Conservation (phyloP, 1,139 yeast species). For the Hansenula lynferdii region DNA sequence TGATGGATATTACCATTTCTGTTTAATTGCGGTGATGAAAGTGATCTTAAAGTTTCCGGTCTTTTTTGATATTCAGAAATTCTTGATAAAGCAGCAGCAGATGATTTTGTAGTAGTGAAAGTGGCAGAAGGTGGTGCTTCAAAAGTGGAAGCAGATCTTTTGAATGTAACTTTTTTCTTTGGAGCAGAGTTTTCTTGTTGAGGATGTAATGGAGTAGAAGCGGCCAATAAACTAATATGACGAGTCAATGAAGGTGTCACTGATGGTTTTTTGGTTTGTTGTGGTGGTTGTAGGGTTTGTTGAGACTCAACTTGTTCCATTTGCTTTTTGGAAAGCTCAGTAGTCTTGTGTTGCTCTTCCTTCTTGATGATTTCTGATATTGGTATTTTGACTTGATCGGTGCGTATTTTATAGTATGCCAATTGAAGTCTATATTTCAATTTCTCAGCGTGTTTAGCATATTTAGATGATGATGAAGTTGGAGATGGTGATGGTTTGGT, state of each 20-base stretch:
- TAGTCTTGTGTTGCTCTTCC: no score
- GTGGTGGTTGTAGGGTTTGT: neutral
- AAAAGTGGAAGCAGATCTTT: constrained; percentile 4
- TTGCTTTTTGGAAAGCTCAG: no score
- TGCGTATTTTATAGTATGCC: constrained; percentile 71
- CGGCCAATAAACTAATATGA: constrained; percentile 27
- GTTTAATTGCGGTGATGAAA: constrained; percentile 1
- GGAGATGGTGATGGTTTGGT: no score
- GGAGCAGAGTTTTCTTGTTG: constrained; percentile 4
- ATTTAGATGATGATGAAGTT: neutral
- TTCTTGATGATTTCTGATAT: constrained; percentile 16
- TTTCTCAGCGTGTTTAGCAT: constrained; percentile 47
- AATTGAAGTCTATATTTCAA: constrained; percentile 67
- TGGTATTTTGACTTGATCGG: constrained; percentile 40
- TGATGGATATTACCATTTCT: constrained; percentile 1
- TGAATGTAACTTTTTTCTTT: constrained; percentile 15
- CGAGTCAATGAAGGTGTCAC: constrained; percentile 20
- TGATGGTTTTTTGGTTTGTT: neutral
- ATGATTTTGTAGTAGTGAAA: constrained; percentile 2
- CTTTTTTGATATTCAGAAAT: constrained; percentile 5
- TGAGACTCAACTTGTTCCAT: neutral
- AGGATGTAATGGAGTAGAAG: constrained; percentile 29
- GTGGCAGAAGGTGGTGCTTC: neutral
- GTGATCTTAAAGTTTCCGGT: constrained; percentile 1
- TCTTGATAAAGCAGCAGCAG: constrained; percentile 3